Evolutionary conservation across 2,329 filamentous ascomycete genomes (phyloP), one percentile per base, ranked within the genome.

Genomic region (Decorospora gaudefroyi): DNA sequence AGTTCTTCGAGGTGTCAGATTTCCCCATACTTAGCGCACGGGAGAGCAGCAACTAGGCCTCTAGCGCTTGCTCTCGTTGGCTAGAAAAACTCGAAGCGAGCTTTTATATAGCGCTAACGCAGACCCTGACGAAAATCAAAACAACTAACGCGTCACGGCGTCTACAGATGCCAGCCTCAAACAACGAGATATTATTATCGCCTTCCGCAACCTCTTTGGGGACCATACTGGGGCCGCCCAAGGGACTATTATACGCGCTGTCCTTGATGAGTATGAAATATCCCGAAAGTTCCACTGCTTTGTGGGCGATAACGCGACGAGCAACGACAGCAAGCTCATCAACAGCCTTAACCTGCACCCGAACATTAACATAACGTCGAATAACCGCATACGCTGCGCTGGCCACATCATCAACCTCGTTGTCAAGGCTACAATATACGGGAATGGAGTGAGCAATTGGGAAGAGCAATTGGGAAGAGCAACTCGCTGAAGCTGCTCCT

Each of bases 181-280:
- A 15, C 18, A 46, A 13, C 23, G 27, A 18, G 25, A 46, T 21
- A n/a, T 35, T 6, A 17, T 46, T 11, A 25, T 46, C 12, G 25
- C 29, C 16, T 41, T 46, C 21, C 10, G 19, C 3, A 46, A 46
- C 34, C 43, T 46, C n/a, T 37, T 21, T 10, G n/a, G 44, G 2
- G 33, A 42, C 25, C n/a, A 47, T 34, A 42, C 27, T 19, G 22
- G 38, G 10, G 12, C 19, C 31, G 33, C 33, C 9, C n/a, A 37
- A 22, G 44, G 26, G 3, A 12, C 25, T 31, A n/a, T 38, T 28
- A 29, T 42, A 6, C 18, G 16, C 32, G 3, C 9, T 7, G 33
- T 38, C 15, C 33, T 47, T 16, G 16, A 42, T 13, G 15, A 21
- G 8, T 47, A 23, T 12, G 13, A 29, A 16, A 42, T 47, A 7